Percentiles rank a stretch among this genome's conserved stretches.
phyloP scores from a whole-genome alignment of 2,329 filamentous ascomycete species.

The Verticillium nonalfalfae region DNA sequence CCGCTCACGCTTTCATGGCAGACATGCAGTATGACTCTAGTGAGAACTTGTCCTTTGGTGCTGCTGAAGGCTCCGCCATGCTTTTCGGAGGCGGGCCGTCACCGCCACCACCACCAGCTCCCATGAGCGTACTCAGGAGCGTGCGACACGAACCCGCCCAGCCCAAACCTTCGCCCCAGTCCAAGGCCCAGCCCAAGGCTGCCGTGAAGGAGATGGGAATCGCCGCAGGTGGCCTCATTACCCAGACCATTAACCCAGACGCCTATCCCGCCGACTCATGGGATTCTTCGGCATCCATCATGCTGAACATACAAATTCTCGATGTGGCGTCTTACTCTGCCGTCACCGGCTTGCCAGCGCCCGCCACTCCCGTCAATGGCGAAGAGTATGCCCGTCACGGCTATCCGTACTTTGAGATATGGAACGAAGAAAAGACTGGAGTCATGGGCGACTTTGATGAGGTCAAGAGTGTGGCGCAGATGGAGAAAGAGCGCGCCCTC shows the following conservation, averaged over 20 bases:
- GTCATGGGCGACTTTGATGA: constrained; percentile 11
- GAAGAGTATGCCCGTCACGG: constrained; percentile 22
- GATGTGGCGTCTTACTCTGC: constrained; percentile 24
- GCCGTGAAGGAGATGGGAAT: constrained; percentile 24
- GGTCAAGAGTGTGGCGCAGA: constrained; percentile 13
- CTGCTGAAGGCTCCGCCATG: too few relatives aligned
- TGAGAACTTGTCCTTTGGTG: too few relatives aligned
- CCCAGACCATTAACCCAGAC: constrained; percentile 28
- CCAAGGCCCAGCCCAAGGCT: neutral
- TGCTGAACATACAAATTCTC: constrained; percentile 32
- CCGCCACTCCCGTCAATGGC: constrained; percentile 24
- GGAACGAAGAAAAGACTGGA: constrained; percentile 11
- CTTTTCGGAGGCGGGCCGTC: too few relatives aligned
- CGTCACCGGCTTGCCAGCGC: constrained; percentile 26
- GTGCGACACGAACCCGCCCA: too few relatives aligned
- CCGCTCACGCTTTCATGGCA: too few relatives aligned
- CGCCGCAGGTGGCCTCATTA: constrained; percentile 31
- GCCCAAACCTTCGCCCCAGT: too few relatives aligned
- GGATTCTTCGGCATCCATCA: constrained; percentile 17
- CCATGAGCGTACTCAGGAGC: too few relatives aligned
- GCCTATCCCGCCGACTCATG: constrained; percentile 15
- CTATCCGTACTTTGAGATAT: constrained; percentile 27
- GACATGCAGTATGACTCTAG: too few relatives aligned
- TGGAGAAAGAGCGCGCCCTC: constrained; percentile 8
- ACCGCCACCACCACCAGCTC: too few relatives aligned